Base-by-base conservation (phyloP, 352 stramenopile species). In the Phytophthora nicotianae region DNA sequence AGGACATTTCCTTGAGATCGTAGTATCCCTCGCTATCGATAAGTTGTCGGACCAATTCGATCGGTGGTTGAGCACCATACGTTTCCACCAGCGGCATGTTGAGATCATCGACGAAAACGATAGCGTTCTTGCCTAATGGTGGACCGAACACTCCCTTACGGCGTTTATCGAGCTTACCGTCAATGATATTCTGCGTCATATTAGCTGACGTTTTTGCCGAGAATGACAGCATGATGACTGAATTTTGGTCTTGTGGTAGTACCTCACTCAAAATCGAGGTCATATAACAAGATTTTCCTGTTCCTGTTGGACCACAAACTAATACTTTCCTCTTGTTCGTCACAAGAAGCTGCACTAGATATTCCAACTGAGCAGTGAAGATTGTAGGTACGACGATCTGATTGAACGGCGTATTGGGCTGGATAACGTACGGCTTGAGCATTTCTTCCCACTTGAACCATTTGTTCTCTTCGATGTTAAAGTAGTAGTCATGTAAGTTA, bases 71-170 rank as follows among this genome's bases (percentile, higher is more conserved):
- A 2, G 93, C 93, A 4, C 91, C 93, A 57, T 98, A 98, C 4
- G 87, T 97, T 66, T 98, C 93, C 0, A 98, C 89, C 5, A 97
- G 72, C n/a, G 93, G 93, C 93, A 98, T 98, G 50, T 98, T 98
- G n/a, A 98, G 61, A 67, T 98, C 93, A 53, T 98, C 93, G 3
- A 98, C 91, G 70, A 98, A 98, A 10, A 98, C 64, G 8, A 98
- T 81, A 17, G 80, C 81, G 47, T 81, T 70, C 52, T 96, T 94
- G 11, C 91, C 90, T 43, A 97, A 52, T 10, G 93, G 91, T 9
- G 93, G 93, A 0, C 93, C 93, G 55, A 91, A 98, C 2, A 98
- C 89, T 29, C 89, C 89, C 57, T 98, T 98, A 14, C 91, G 77
- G 0, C 93, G 77, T 67, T 98, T 98, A 58, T 97, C 90, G 7